These are phyloP conservation scores for Lumnitzera racemosa DNA, from an alignment of 345 rosid species.

Conservation along the genomic window DNA sequence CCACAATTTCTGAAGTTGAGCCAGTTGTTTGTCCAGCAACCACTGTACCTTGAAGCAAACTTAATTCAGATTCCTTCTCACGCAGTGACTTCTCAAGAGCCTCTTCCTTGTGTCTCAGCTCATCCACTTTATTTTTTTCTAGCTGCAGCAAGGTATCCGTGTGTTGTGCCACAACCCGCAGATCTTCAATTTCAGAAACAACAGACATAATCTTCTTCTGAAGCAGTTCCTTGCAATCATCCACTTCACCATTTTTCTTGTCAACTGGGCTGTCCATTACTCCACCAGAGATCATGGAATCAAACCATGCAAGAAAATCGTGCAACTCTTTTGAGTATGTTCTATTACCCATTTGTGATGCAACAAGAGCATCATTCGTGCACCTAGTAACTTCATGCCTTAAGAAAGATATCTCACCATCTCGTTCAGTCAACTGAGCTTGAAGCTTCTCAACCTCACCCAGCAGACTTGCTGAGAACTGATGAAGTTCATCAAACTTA, in stretches of 20 bases:
- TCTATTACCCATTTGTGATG: constrained; percentile 56
- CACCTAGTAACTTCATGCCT: constrained; percentile 97
- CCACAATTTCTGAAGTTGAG: constrained; percentile 52
- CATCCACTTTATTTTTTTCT: constrained; percentile 68
- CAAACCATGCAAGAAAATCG: constrained; percentile 59
- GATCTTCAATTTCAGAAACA: constrained; percentile 50
- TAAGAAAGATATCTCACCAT: constrained; percentile 85
- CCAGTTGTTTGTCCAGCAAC: constrained; percentile 29
- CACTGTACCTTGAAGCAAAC: constrained; percentile 40
- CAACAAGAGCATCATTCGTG: constrained; percentile 72
- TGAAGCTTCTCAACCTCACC: constrained; percentile 87
- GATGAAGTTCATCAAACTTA: constrained; percentile 95
- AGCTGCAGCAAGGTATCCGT: constrained; percentile 55
- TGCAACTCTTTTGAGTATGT: constrained; percentile 47
- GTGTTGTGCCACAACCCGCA: constrained; percentile 44
- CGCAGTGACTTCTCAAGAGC: constrained; percentile 52
- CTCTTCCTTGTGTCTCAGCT: constrained; percentile 53
- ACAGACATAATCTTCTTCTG: constrained; percentile 47
- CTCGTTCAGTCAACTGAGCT: constrained; percentile 75
- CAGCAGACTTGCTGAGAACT: constrained; percentile 72
- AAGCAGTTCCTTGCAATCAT: constrained; percentile 55
- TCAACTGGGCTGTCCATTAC: constrained; percentile 33
- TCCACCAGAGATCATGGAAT: constrained; percentile 37
- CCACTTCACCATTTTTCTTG: constrained; percentile 19
- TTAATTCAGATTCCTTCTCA: constrained; percentile 57